These are phyloP conservation scores for Tolypocladium paradoxum DNA, from an alignment of 2,329 filamentous ascomycete species.

Conservation along the genomic window DNA sequence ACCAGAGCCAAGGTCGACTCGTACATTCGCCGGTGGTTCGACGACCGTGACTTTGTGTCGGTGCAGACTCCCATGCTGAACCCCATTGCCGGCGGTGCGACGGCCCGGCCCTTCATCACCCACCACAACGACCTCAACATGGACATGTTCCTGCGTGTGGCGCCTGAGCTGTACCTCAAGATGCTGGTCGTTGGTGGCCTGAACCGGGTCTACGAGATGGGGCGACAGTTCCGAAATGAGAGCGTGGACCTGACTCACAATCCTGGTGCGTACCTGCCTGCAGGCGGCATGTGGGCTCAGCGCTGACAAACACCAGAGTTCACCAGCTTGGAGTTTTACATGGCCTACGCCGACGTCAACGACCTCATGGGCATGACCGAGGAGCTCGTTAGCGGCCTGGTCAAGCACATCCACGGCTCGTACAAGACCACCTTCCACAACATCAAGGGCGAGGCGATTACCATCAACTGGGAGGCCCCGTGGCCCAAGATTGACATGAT, in stretches of 20 bases:
- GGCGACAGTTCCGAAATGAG: slow-evolving; percentile 92
- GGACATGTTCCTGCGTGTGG: slow-evolving; percentile 89
- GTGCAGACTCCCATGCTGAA: slow-evolving; percentile 98
- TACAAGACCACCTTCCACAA: slow-evolving; percentile 82
- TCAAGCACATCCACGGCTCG: slow-evolving; percentile 77
- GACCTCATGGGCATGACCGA: slow-evolving; percentile 77
- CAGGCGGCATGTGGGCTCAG: not conserved
- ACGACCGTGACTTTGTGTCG: slow-evolving; percentile 79
- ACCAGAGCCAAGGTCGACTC: slow-evolving; percentile 79
- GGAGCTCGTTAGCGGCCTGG: slow-evolving; percentile 80
- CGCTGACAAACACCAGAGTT: slow-evolving; percentile 52
- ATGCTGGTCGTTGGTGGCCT: slow-evolving; percentile 89
- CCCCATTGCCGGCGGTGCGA: slow-evolving; percentile 87
- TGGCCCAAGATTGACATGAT: slow-evolving; percentile 97
- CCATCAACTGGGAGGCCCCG: slow-evolving; percentile 92
- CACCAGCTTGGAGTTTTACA: slow-evolving; percentile 95
- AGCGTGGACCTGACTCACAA: slow-evolving; percentile 70
- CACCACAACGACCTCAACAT: slow-evolving; percentile 94
- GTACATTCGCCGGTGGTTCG: slow-evolving; percentile 83
- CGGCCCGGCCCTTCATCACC: slow-evolving; percentile 84
- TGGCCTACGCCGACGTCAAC: slow-evolving; percentile 84
- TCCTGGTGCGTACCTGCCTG: slow-evolving; percentile 28
- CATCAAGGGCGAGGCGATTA: slow-evolving; percentile 73
- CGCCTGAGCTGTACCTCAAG: slow-evolving; percentile 94
- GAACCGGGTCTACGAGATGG: slow-evolving; percentile 91